Evolutionary conservation across 2,329 filamentous ascomycete genomes (phyloP), one percentile per base, ranked within the genome.

Genomic region (Tolypocladium paradoxum): DNA sequence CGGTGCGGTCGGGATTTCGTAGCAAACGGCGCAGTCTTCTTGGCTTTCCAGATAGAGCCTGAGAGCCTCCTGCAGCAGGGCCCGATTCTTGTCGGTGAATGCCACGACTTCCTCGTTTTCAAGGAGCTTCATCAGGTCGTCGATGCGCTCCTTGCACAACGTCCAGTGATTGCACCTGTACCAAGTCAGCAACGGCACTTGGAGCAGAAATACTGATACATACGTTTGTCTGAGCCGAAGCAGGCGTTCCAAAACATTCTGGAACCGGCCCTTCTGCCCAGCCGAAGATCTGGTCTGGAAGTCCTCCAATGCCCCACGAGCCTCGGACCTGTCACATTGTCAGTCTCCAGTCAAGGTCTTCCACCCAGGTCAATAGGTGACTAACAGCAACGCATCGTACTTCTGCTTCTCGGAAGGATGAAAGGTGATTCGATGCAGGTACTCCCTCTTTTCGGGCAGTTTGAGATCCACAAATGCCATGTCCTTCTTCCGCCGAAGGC

Each of bases 381-480:
- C 79, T 60, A 74, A 82, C 76, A 85, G 73, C 50, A 95, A 75
- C 36, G 83, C 83, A 38, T 89, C 81, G 63, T 95, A 96, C 69
- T 87, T 88, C 60, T 83, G 79, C 59, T 83, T 77, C 66, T 95
- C 90, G 36, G 90, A 83, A 0, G 80, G 69, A 45, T 83, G 78
- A 61, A 95, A 90, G 9, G 83, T 76, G 59, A 95, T 82, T 9
- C 81, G 81, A 61, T 93, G 84, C 6, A 93, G 75, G 58, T 86
- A 90, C 63, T 92, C 89, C 1, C 83, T 85, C 62, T 95, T 83
- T 16, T 83, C 75, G 0, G 90, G 90, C 9, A 95, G 75, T 56
- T 83, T 86, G 22, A 95, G 73, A 59, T 95, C 88, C 51, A 96
- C 80, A 62, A 95, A 95, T 6, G 78, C 78, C 90, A 96, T 95